Evolutionary conservation across 2,329 filamentous ascomycete species (phyloP).

Genomic region (Fusarium sp.): DNA sequence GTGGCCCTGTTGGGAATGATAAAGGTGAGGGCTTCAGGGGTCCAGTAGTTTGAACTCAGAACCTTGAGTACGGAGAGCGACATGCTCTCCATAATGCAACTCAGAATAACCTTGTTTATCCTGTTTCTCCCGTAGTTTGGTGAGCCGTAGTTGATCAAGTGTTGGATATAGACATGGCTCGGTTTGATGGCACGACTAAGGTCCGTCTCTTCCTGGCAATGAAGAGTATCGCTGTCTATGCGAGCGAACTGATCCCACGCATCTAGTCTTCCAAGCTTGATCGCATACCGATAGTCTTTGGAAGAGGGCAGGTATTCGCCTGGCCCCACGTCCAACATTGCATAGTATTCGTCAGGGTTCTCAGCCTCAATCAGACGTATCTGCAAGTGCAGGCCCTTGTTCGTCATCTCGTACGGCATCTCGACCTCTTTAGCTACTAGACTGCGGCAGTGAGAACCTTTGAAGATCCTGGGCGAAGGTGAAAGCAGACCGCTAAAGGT

Average conservation of each 20-base stretch:
- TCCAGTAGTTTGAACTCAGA: constrained; percentile 7
- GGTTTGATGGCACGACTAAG: neutral
- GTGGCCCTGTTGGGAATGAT: neutral
- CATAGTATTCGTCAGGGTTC: neutral
- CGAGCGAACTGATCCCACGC: constrained; percentile 8
- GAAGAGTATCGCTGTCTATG: neutral
- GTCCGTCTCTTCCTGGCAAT: neutral
- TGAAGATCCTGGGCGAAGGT: neutral
- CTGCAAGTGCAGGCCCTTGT: constrained; percentile 11
- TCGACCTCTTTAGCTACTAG: neutral
- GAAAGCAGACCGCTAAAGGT: constrained; percentile 21
- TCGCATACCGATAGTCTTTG: constrained; percentile 1
- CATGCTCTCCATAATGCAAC: neutral
- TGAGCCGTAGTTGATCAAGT: constrained; percentile 2
- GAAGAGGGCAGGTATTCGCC: neutral
- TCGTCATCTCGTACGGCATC: constrained; percentile 21
- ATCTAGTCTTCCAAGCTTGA: constrained; percentile 4
- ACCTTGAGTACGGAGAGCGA: neutral
- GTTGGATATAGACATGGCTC: constrained; percentile 13
- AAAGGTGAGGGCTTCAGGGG: neutral
- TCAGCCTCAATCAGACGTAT: neutral
- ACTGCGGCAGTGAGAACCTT: neutral
- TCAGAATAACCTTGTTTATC: neutral
- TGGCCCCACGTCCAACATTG: constrained; percentile 6
- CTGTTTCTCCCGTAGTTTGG: neutral